phyloP scores from a whole-genome alignment of 2,329 filamentous ascomycete species.

The Magnaporthales sp. region DNA sequence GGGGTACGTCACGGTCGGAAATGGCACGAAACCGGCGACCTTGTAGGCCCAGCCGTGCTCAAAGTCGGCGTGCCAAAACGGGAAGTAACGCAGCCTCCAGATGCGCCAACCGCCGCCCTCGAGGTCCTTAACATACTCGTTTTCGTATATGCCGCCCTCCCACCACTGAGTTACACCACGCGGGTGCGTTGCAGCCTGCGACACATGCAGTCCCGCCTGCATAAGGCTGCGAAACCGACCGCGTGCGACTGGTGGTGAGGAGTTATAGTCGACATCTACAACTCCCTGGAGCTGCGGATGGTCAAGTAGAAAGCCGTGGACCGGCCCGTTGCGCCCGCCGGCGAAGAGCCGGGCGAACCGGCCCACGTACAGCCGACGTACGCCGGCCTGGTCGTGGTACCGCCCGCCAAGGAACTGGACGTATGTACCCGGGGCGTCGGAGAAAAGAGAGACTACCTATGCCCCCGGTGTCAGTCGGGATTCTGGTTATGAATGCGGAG shows the following conservation, averaged over 20 bases:
- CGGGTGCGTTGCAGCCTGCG: slow-evolving; percentile 38
- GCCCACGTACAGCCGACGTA: slow-evolving; percentile 41
- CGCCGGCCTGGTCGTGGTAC: slow-evolving; percentile 41
- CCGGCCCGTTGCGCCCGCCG: slow-evolving; percentile 43
- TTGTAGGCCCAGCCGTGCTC: slow-evolving; percentile 45
- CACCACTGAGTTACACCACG: slow-evolving; percentile 47
- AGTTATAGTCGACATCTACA: slow-evolving; percentile 36
- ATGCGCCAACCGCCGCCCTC: slow-evolving; percentile 39
- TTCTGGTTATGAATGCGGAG: neutral
- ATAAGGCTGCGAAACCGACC: slow-evolving; percentile 46
- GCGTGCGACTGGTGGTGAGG: slow-evolving; percentile 26
- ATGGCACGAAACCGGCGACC: slow-evolving; percentile 43
- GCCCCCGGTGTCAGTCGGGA: neutral
- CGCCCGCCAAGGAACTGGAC: slow-evolving; percentile 47
- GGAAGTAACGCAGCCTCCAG: slow-evolving; percentile 44
- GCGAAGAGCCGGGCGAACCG: slow-evolving; percentile 43
- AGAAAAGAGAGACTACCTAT: slow-evolving; percentile 40
- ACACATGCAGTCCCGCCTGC: slow-evolving; percentile 44
- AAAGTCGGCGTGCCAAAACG: slow-evolving; percentile 47
- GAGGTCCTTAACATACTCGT: slow-evolving; percentile 46
- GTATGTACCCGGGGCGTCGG: slow-evolving; percentile 42
- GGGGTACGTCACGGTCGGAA: slow-evolving; percentile 36
- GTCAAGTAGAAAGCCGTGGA: slow-evolving; percentile 46
- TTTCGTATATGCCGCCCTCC: slow-evolving; percentile 50
- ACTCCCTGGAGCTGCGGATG: slow-evolving; percentile 51